Evolutionary conservation across 257 asterid species (phyloP), one percentile per base, ranked within the genome.

Genomic region (Jacaranda mimosifolia): DNA sequence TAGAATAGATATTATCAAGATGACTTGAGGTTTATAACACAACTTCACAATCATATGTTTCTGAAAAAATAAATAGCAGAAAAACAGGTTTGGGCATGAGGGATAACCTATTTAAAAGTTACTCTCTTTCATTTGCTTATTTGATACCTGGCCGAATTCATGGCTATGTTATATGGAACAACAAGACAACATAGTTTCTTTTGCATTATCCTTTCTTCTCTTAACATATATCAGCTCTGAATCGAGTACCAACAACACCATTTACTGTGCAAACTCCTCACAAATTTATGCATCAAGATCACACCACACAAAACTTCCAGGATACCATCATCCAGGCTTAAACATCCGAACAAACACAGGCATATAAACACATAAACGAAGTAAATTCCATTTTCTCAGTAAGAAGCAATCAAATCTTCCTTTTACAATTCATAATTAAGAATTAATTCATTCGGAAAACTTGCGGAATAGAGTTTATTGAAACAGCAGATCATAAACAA

Each of bases 241-340:
- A 64, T 45, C 56, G 7, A 64, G 35, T 56, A 9, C 26, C 19
- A 71, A 8, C 10, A 56, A 43, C 18, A 9, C 45, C 19, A 48
- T 39, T 32, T 42, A 9, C 42, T 10, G 69, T 60, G 45, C 64
- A 52, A 51, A 42, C 59, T 67, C 62, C 46, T 5, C 6, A 46
- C 15, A 77, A 38, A 70, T 14, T 40, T 65, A 78, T 12, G 26
- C 73, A 71, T 9, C 62, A 75, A 82, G 79, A 82, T 77, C 73
- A 72, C 26, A 42, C 40, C 63, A 49, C 69, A 40, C 46, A 66
- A 26, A 71, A 76, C 45, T 36, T 64, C 59, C 55, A 76, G 46
- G 46, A 51, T 17, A 77, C 10, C 53, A 62, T n/a, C 13, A 59
- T 26, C 59, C 76, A 73, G 18, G 68, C 32, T 42, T 14, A 68